phyloP scores from a whole-genome alignment of 2,329 filamentous ascomycete genomes.

The Neofusicoccum sp. region DNA sequence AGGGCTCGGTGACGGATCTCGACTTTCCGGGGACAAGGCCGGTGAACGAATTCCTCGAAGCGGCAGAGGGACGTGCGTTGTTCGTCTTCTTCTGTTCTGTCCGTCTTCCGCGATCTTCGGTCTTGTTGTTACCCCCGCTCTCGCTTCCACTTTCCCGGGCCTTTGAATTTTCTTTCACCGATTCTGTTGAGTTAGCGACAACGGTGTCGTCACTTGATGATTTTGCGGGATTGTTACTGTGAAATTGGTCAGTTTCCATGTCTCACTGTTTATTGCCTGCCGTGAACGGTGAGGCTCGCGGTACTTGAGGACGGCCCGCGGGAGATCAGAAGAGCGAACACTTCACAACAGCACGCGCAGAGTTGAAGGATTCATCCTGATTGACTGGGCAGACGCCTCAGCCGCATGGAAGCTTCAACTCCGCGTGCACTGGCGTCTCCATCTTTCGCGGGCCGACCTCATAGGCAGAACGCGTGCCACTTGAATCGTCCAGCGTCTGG shows the following conservation, averaged over 20 bases:
- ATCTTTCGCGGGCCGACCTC: neutral
- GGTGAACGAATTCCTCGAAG: conserved; percentile 65
- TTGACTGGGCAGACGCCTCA: neutral
- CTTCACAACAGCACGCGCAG: conserved; percentile 24
- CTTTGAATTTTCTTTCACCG: conserved; percentile 41
- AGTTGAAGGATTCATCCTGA: neutral
- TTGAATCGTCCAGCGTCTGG: neutral
- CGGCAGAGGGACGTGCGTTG: neutral
- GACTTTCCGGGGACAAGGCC: conserved; percentile 63
- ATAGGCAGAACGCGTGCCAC: neutral
- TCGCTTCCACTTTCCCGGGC: conserved; percentile 64
- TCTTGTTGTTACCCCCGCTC: conserved; percentile 59
- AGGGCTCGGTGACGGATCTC: conserved; percentile 67
- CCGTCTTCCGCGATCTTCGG: conserved; percentile 40
- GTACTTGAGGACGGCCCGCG: neutral
- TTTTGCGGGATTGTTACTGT: conserved; percentile 21
- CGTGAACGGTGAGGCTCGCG: conserved; percentile 20
- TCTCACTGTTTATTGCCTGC: neutral
- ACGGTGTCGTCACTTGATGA: conserved; percentile 27
- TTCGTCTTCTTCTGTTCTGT: conserved; percentile 41
- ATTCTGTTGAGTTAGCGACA: conserved; percentile 15
- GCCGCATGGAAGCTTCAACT: neutral
- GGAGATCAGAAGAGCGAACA: conserved; percentile 39
- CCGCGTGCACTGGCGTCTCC: neutral
- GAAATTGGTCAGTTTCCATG: neutral